Evolutionary conservation across 2,329 filamentous ascomycete genomes (phyloP).

Genomic region (Botrytis fabae): DNA sequence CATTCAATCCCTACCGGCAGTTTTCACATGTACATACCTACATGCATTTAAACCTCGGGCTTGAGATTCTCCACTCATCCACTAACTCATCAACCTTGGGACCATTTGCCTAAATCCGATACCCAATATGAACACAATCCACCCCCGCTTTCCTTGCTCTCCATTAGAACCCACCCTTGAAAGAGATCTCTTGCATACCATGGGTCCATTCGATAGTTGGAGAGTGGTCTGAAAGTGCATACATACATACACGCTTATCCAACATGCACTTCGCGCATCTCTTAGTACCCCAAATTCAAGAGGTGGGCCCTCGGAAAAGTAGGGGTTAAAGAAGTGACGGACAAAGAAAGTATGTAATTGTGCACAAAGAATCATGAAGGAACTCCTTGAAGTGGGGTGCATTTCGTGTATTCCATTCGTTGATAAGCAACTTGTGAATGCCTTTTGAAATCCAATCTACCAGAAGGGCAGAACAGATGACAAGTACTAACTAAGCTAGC

Average conservation of each 20-base stretch:
- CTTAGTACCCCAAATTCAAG: background rate
- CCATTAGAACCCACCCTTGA: background rate
- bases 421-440: conserved; percentile 21
- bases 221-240: background rate
- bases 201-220: background rate
- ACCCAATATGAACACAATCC: background rate
- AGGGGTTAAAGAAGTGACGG: background rate
- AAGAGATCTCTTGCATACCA: background rate
- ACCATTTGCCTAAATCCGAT: background rate
- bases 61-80: background rate
- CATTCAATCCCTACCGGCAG: background rate
- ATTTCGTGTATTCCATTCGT: conserved; percentile 21
- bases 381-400: background rate
- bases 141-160: background rate
- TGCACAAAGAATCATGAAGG: background rate
- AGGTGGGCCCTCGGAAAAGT: background rate
- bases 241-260: background rate
- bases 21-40: background rate
- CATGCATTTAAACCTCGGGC: background rate
- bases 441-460: background rate
- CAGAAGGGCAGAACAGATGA: conserved; percentile 12
- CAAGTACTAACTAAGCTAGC: conserved; percentile 14
- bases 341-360: background rate
- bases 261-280: background rate
- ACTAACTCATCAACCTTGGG: background rate